These are phyloP conservation scores for Xylaria arbuscula DNA, from an alignment of 2,329 filamentous ascomycete genomes.

Conservation along the genomic window DNA sequence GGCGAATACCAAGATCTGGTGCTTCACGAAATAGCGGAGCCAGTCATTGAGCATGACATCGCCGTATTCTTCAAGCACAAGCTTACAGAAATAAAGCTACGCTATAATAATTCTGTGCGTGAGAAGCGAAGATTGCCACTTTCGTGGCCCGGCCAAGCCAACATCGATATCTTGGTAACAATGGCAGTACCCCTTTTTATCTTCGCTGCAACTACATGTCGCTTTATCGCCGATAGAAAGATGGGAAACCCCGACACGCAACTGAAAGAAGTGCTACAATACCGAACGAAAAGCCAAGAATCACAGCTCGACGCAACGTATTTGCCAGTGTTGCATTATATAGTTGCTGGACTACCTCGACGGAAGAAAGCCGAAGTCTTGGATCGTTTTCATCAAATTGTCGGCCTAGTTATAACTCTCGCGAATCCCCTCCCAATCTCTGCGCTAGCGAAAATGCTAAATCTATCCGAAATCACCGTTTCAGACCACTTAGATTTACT, in stretches of 20 bases:
- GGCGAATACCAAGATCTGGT: slow-evolving; percentile 49
- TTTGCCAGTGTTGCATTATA: slow-evolving; percentile 25
- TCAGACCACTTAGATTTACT: slow-evolving; percentile 2
- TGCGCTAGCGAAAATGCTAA: slow-evolving; percentile 16
- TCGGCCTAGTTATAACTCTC: slow-evolving; percentile 23
- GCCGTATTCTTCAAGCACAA: slow-evolving; percentile 48
- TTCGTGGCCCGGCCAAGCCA: slow-evolving; percentile 48
- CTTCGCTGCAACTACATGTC: slow-evolving; percentile 47
- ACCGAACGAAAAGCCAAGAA: slow-evolving; percentile 4
- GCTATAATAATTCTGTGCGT: slow-evolving; percentile 37
- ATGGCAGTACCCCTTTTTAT: slow-evolving; percentile 48
- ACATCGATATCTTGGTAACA: slow-evolving; percentile 27
- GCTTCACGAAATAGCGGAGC: slow-evolving; percentile 52
- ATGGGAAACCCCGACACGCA: neutral
- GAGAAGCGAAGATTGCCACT: slow-evolving; percentile 25
- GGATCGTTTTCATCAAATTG: slow-evolving; percentile 1
- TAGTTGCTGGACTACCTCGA: slow-evolving; percentile 21
- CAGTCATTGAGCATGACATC: slow-evolving; percentile 53
- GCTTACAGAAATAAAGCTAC: slow-evolving; percentile 46
- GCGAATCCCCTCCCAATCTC: slow-evolving; percentile 16
- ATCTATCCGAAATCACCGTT: neutral
- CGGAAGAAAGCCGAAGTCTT: slow-evolving; percentile 8
- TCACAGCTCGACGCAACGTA: slow-evolving; percentile 33
- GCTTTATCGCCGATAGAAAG: slow-evolving; percentile 40
- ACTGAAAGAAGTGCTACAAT: slow-evolving; percentile 15